Evolutionary conservation across 805 yeast genomes (phyloP).

Genomic region (Pichia membranifaciens): DNA sequence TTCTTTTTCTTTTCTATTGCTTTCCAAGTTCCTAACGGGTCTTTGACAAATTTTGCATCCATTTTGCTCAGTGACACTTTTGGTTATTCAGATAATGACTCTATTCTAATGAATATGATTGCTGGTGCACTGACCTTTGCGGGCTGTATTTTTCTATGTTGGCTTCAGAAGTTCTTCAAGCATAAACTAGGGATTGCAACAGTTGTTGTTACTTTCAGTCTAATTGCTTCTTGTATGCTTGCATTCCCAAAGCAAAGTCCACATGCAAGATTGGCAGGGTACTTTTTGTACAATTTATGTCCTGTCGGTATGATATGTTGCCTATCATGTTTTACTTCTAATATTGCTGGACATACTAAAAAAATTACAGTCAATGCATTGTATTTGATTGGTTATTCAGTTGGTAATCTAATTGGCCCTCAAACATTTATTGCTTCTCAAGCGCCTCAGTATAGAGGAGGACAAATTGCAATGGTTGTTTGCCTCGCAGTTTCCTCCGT

Average conservation of each 20-base stretch:
- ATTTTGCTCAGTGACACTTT: slow-evolving; percentile 28
- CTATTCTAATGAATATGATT: slow-evolving; percentile 25
- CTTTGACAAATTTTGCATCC: slow-evolving; percentile 42
- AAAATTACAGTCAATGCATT: slow-evolving; percentile 54
- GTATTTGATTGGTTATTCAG: slow-evolving; percentile 57
- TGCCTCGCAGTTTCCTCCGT: slow-evolving; percentile 22
- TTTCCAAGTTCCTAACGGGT: slow-evolving; percentile 31
- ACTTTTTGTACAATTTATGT: slow-evolving; percentile 22
- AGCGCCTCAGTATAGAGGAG: slow-evolving; percentile 54
- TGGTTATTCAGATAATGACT: slow-evolving; percentile 25
- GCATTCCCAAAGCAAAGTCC: slow-evolving; percentile 19
- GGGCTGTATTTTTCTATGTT: slow-evolving; percentile 30
- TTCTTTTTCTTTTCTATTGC: slow-evolving; percentile 27
- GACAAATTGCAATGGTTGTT: slow-evolving; percentile 40
- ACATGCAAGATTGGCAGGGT: slow-evolving; percentile 25
- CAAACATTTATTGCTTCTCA: slow-evolving; percentile 54
- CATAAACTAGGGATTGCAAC: slow-evolving; percentile 22
- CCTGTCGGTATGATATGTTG: slow-evolving; percentile 27
- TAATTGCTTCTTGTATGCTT: slow-evolving; percentile 14
- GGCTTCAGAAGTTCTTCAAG: slow-evolving; percentile 20
- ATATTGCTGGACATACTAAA: slow-evolving; percentile 73
- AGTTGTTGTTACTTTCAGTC: slow-evolving; percentile 12
- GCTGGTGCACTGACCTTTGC: slow-evolving; percentile 28
- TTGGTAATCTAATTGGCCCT: slow-evolving; percentile 68
- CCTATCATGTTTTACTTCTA: slow-evolving; percentile 35